Percentiles rank a stretch among this genome's conserved stretches.
Conservation (phyloP, 177 flowering plant species). For the Vitis hybrid region DNA sequence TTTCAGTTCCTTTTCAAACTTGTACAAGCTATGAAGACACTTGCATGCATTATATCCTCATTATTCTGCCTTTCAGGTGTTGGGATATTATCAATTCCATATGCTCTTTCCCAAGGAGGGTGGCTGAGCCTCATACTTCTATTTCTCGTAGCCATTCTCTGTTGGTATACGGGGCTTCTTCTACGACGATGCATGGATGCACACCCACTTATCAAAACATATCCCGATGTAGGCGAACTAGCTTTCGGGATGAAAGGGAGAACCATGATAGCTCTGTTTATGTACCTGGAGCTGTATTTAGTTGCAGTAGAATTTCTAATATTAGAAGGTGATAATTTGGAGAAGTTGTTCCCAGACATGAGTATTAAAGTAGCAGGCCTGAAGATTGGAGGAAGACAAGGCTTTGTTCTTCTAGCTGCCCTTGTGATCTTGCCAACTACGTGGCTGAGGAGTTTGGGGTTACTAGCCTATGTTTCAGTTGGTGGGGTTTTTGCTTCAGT, state of each 20-base stretch:
- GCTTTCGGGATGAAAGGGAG: conserved; percentile 62
- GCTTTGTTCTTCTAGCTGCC: conserved; percentile 46
- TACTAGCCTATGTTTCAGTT: conserved; percentile 53
- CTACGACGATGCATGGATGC: conserved; percentile 52
- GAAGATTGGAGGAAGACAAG: conserved; percentile 36
- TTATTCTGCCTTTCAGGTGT: conserved; percentile 34
- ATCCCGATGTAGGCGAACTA: conserved; percentile 51
- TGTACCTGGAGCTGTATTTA: conserved; percentile 54
- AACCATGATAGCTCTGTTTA: conserved; percentile 36
- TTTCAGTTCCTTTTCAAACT: too few species aligned
- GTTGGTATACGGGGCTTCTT: conserved; percentile 58
- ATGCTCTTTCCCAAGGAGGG: conserved; percentile 55
- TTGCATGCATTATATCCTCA: too few species aligned
- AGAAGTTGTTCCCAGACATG: conserved; percentile 49
- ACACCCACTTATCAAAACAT: conserved; percentile 34
- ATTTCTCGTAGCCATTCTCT: conserved; percentile 37
- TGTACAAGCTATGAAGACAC: too few species aligned
- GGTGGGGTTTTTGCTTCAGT: conserved; percentile 64
- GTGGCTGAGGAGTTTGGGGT: conserved; percentile 44
- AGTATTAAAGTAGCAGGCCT: conserved; percentile 21
- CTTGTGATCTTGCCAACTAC: conserved; percentile 56
- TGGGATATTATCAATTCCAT: conserved; percentile 58
- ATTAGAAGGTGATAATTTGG: conserved; percentile 63
- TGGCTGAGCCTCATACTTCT: conserved; percentile 47
- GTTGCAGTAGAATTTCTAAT: conserved; percentile 62